Evolutionary conservation across 2,329 filamentous ascomycete species (phyloP), one percentile per base, ranked within the genome.

Genomic region (Colletotrichum aenigma): DNA sequence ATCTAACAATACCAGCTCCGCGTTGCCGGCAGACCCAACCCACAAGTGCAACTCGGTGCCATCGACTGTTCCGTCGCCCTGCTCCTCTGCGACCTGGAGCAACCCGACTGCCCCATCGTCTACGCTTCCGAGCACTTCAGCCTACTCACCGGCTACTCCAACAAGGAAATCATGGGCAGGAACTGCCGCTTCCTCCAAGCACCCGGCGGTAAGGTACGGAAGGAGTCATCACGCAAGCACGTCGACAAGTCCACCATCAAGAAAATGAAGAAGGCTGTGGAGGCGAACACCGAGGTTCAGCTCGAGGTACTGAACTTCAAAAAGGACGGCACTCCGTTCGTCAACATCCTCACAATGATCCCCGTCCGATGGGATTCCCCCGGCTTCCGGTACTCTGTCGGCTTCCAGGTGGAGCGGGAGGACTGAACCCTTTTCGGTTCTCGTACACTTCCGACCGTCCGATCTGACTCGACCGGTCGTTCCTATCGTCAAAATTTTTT

Each of bases 121-220:
- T 98, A 97, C 82, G 95, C 93, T 78, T 96, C 95, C 2, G 94
- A 96, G 7, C 91, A 94, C 34, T 98, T 97, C 82, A 90, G 92
- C 79, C 87, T 93, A 8, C 86, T 98, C 77, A 98, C 95, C 0
- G 95, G 95, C 32, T 98, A 98, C 83, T 90, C 90, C 2, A 89
- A 90, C 76, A 86, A 90, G 74, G 96, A 97, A 84, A 93, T 95
- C 30, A 83, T 96, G 6, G 95, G 95, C 15, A 88, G 90, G 61
- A 98, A 98, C 83, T 97, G 95, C 81, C 94, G 95, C 13, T 97
- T 98, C 81, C 88, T 98, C 16, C 96, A 98, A 81, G 91, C 91
- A 0, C 94, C 95, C 2, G 92, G 93, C 66, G 93, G 93, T 6
- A 89, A 91, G 74, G 91, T 94, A 55, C 84, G 89, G 71, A 84